Evolutionary conservation across 495 filamentous ascomycete species (phyloP), one percentile per base, ranked within the genome.

Genomic region (Parachaetomium inaequale): DNA sequence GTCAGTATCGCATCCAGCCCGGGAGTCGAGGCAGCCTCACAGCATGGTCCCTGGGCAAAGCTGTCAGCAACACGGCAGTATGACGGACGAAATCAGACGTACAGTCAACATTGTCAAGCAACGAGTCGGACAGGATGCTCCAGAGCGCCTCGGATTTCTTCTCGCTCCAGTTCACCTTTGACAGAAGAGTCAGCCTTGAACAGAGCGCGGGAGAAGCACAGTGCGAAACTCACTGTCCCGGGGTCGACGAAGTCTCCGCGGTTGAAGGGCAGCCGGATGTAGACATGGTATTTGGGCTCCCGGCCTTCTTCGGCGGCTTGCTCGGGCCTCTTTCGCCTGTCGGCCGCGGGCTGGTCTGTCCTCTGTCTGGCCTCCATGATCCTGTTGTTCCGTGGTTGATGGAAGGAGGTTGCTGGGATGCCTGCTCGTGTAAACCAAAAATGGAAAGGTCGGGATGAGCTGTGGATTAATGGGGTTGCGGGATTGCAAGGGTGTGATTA

Each of bases 171-270:
- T 79, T 75, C 54, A 78, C 75, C 83, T 83, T 32, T 59, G 40
- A 19, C 8, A 26, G 23, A 8, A 3, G 3, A 2, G 63, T 65
- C 51, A 68, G 66, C 62, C 31, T 53, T 28, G 7, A 55, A 23
- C 31, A 29, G 19, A 53, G 47, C 14, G 43, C 8, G 19, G 19
- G 19, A n/a, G 23, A 26, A 21, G 31, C 49, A 68, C 63, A 65
- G 64, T 68, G 59, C 52, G 56, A 61, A 29, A 74, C 83, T 68
- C 81, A 93, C 93, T 52, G 87, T 86, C 8, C 90, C 89, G 47
- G 95, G 94, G 75, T 98, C 94, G 38, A 91, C 82, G 77, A 98
- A 98, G 53, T 89, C 86, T 21, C 88, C 87, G 61, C 94, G 83
- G 17, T 88, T 84, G 73, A 97, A 96, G 11, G 94, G 94, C 15